These are phyloP conservation scores for Debaryomyces robertsiae DNA, from an alignment of 1,139 yeast genomes.

Conservation along the genomic window DNA sequence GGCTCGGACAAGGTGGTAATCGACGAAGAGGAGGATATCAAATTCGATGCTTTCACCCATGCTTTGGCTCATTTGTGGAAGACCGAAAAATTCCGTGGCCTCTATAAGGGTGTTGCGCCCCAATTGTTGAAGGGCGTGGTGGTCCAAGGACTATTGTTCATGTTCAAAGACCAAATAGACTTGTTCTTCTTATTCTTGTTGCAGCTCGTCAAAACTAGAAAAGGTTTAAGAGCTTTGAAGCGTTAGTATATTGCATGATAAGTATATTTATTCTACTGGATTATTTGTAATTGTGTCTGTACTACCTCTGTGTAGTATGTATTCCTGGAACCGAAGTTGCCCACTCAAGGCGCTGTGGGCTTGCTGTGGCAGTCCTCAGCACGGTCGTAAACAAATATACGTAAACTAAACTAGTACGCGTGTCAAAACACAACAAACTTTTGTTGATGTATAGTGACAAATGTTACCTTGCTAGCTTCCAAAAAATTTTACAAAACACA, in stretches of 20 bases:
- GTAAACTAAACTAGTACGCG: too few species aligned
- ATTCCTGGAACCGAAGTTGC: too few species aligned
- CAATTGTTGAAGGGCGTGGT: constrained; percentile 81
- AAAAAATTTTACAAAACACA: too few species aligned
- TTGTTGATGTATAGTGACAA: too few species aligned
- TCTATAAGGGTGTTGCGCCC: constrained; percentile 82
- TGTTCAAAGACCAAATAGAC: constrained; percentile 75
- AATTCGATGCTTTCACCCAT: constrained; percentile 42
- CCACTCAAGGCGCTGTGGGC: too few species aligned
- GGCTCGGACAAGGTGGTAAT: constrained; percentile 19
- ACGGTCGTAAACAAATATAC: too few species aligned
- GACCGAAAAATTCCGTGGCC: constrained; percentile 40
- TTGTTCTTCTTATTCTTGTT: constrained; percentile 44
- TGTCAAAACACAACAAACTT: too few species aligned
- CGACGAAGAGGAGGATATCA: constrained; percentile 33
- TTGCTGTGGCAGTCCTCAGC: too few species aligned
- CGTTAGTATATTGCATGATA: constrained; percentile 3
- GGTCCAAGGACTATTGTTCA: constrained; percentile 83
- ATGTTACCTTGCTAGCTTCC: too few species aligned
- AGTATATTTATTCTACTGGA: constrained; percentile 2
- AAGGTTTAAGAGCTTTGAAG: background rate
- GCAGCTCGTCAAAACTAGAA: constrained; percentile 28
- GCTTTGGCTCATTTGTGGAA: constrained; percentile 50
- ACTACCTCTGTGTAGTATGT: too few species aligned
- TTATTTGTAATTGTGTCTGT: background rate